These are phyloP conservation scores for Pelargonium australe DNA, from an alignment of 441 rosid genomes.

Conservation along the genomic window DNA sequence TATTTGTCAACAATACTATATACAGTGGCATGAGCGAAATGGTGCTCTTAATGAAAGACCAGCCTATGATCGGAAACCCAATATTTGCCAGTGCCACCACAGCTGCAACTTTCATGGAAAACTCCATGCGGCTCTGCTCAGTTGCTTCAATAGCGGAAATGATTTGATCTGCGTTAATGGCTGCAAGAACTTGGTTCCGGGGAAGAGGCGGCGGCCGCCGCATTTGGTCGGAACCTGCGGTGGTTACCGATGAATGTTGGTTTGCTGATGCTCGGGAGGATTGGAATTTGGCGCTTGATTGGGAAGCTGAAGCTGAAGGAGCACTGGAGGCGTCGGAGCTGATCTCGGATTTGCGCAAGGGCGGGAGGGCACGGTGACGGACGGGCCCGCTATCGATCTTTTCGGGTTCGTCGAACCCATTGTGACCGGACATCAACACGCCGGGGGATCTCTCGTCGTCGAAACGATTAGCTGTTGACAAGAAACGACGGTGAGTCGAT, in stretches of 20 bases:
- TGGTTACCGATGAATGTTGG: not conserved
- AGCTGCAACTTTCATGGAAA: too few relatives aligned
- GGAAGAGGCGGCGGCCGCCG: too few relatives aligned
- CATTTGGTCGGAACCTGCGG: not conserved
- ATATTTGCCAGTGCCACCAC: too few relatives aligned
- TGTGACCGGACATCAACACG: too few relatives aligned
- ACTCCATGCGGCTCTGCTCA: too few relatives aligned
- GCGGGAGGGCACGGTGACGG: not conserved
- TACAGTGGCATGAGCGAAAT: not conserved
- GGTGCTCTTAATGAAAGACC: not conserved
- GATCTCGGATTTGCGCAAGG: not conserved
- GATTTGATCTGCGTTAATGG: too few relatives aligned
- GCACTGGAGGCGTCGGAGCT: slow-evolving; percentile 4
- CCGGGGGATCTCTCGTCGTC: too few relatives aligned
- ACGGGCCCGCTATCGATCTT: not conserved
- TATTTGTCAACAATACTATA: not conserved
- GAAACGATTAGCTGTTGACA: too few relatives aligned
- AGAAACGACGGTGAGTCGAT: too few relatives aligned
- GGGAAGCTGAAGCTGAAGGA: not conserved
- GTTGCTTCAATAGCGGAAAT: too few relatives aligned
- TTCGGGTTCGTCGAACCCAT: not conserved
- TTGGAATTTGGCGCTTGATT: not conserved
- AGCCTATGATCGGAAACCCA: not conserved
- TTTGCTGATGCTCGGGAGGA: not conserved
- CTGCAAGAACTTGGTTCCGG: too few relatives aligned